Percentiles rank a stretch among this genome's conserved stretches.
Conservation (phyloP, 805 yeast species). For the Yamadazyma sp. region DNA sequence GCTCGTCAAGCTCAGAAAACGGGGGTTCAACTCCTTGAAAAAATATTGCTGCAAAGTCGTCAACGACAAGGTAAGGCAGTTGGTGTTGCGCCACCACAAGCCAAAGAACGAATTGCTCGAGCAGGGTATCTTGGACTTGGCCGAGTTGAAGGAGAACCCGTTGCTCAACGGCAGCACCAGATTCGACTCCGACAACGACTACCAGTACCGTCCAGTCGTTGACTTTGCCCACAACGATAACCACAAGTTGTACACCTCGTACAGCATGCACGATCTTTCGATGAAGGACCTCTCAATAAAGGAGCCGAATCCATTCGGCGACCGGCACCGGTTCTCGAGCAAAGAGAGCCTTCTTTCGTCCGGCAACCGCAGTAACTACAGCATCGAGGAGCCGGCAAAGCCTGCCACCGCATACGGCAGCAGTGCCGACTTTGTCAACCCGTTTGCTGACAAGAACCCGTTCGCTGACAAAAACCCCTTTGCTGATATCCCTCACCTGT, state of each 20-base stretch:
- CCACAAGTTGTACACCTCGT: conserved; percentile 15
- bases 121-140: conserved; percentile 28
- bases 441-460: too few relatives aligned
- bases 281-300: too few relatives aligned
- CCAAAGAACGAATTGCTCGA: conserved; percentile 32
- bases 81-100: conserved; percentile 46
- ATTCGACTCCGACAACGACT: conserved; percentile 13
- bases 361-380: conserved; percentile 1
- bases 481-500: too few relatives aligned
- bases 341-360: conserved; percentile 9
- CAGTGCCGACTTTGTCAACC: too few relatives aligned
- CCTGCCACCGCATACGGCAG: conserved; percentile 2
- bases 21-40: conserved; percentile 47
- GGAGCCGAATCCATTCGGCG: conserved; percentile 7
- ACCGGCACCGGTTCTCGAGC: conserved; percentile 1
- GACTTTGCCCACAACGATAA: conserved; percentile 17
- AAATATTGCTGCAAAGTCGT: conserved; percentile 62
- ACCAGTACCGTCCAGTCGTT: conserved; percentile 7
- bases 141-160: conserved; percentile 29
- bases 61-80: conserved; percentile 53
- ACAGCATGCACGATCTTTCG: conserved; percentile 12
- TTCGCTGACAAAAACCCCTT: too few relatives aligned
- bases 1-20: conserved; percentile 40
- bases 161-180: conserved; percentile 19
- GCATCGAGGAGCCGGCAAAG: conserved; percentile 2